Conservation (phyloP, 2,329 filamentous ascomycete genomes). For the Clonostachys rosea region DNA sequence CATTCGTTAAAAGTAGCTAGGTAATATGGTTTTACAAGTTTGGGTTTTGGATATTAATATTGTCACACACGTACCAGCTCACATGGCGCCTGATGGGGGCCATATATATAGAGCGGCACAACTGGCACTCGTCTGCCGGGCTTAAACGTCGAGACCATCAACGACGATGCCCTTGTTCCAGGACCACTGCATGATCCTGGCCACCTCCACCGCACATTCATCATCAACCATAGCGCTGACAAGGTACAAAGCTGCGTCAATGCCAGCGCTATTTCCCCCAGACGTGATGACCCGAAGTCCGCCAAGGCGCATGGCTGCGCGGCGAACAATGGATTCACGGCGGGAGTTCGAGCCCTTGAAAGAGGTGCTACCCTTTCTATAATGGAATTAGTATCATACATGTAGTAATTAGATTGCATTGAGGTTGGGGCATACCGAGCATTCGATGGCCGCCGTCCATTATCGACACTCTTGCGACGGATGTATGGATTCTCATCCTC, state of each 20-base stretch:
- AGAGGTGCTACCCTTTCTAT: conserved; percentile 78
- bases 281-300: conserved; percentile 72
- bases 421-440: conserved; percentile 40
- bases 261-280: conserved; percentile 72
- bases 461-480: conserved; percentile 62
- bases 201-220: conserved; percentile 71
- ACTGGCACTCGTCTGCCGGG: conserved; percentile 1
- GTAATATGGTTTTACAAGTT: no score
- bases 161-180: conserved; percentile 85
- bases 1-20: no score
- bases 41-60: background rate
- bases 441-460: conserved; percentile 55
- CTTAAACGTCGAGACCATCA: conserved; percentile 77
- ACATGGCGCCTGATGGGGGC: background rate
- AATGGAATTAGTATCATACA: conserved; percentile 11
- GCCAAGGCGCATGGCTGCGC: conserved; percentile 69
- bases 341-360: conserved; percentile 70
- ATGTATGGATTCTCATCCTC: conserved; percentile 83
- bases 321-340: conserved; percentile 75
- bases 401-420: conserved; percentile 7
- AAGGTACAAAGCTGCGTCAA: conserved; percentile 82
- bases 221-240: conserved; percentile 78
- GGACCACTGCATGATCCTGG: conserved; percentile 71
- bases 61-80: background rate
- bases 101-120: background rate